Evolutionary conservation across 169 alveolate genomes (phyloP).

Genomic region (Eimeria acervulina): DNA sequence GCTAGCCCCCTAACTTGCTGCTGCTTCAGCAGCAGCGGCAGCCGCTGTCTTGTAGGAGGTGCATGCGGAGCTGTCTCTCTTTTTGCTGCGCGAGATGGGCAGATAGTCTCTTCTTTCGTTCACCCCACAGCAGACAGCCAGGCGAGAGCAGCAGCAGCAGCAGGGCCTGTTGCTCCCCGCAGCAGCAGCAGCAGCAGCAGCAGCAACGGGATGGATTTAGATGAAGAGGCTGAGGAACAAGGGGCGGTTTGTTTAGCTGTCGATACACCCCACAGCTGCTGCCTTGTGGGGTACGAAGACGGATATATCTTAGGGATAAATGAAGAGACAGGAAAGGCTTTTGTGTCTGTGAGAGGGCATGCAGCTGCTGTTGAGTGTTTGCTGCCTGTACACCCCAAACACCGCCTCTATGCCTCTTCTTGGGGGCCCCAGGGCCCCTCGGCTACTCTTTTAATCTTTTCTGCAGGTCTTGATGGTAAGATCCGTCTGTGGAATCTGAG

Average conservation of each 20-base stretch:
- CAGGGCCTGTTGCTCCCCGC: background rate
- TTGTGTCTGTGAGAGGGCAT: background rate
- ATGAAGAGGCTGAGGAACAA: background rate
- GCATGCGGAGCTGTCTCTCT: constrained; percentile 19
- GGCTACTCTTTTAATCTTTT: background rate
- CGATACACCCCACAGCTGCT: constrained; percentile 10
- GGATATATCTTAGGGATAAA: background rate
- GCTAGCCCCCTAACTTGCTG: constrained; percentile 61
- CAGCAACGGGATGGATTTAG: constrained; percentile 18
- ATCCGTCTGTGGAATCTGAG: constrained; percentile 2
- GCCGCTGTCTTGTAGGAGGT: constrained; percentile 46
- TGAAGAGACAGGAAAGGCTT: background rate
- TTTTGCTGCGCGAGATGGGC: constrained; percentile 43
- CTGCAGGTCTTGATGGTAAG: constrained; percentile 27
- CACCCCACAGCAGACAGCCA: constrained; percentile 20
- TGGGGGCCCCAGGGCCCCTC: background rate
- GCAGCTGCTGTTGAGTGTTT: constrained; percentile 14
- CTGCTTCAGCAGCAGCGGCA: constrained; percentile 68
- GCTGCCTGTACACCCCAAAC: constrained; percentile 34
- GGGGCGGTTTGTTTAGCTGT: constrained; percentile 17
- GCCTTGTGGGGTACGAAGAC: constrained; percentile 22
- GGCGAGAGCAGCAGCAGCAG: background rate
- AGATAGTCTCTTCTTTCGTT: background rate
- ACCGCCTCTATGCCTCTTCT: background rate
- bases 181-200: constrained; percentile 66